phyloP scores from a whole-genome alignment of 352 stramenopile genomes.

The Phytophthora citricola region DNA sequence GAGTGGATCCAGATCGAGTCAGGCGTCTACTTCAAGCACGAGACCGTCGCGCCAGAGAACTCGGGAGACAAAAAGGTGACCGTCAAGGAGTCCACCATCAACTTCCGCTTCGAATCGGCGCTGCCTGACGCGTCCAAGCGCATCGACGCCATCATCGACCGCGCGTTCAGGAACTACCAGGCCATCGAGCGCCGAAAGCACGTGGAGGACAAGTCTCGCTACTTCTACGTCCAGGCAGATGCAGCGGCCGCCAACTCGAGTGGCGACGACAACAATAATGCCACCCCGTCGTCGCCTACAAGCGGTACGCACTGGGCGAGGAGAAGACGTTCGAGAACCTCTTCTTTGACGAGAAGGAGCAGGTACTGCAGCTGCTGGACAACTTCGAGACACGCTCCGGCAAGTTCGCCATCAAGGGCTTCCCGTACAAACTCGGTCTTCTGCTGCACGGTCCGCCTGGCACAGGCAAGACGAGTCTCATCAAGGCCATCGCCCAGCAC shows the following conservation, averaged over 20 bases:
- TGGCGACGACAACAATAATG: constrained; percentile 18
- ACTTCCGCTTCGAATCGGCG: constrained; percentile 37
- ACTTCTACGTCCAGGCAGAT: constrained; percentile 51
- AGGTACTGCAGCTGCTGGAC: constrained; percentile 73
- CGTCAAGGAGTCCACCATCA: constrained; percentile 35
- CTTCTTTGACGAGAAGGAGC: constrained; percentile 88
- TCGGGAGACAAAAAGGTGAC: constrained; percentile 31
- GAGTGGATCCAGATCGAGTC: constrained; percentile 56
- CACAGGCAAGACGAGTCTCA: constrained; percentile 92
- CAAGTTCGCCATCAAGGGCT: constrained; percentile 89
- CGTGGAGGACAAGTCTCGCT: constrained; percentile 49
- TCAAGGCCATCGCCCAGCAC: constrained; percentile 88
- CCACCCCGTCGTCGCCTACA: constrained; percentile 37
- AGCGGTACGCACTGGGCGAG: constrained; percentile 84
- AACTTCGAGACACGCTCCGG: constrained; percentile 70
- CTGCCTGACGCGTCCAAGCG: constrained; percentile 38
- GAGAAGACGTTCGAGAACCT: constrained; percentile 91
- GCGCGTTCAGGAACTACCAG: constrained; percentile 49
- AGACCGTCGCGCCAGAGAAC: constrained; percentile 37
- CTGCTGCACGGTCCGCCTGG: constrained; percentile 89
- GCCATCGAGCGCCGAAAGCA: constrained; percentile 42
- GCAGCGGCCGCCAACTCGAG: constrained; percentile 13
- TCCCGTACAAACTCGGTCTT: constrained; percentile 90
- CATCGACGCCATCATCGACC: constrained; percentile 52
- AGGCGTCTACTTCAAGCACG: constrained; percentile 57